Evolutionary conservation across 2,329 filamentous ascomycete species (phyloP).

Genomic region (Microthyrium microscopicum): DNA sequence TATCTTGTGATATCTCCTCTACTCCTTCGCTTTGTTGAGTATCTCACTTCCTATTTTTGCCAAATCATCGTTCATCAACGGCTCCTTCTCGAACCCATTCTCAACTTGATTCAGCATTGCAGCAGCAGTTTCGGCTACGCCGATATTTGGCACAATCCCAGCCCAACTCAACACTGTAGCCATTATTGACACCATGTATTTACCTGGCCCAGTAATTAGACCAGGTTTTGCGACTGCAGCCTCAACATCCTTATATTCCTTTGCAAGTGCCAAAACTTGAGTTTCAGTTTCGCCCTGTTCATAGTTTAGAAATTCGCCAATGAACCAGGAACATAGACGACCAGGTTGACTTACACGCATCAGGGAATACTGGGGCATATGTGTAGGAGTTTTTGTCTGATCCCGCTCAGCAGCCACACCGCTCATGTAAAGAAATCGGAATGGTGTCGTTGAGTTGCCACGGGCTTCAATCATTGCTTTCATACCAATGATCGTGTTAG

Average conservation of each 20-base stretch:
- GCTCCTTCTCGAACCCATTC: constrained; percentile 31
- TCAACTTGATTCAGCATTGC: constrained; percentile 29
- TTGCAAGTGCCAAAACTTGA: constrained; percentile 25
- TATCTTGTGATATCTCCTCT: no score
- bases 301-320: neutral
- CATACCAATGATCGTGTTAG: constrained; percentile 20
- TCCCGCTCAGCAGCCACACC: constrained; percentile 29
- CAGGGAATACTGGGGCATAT: constrained; percentile 24
- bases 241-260: constrained; percentile 24
- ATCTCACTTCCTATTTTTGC: constrained; percentile 2
- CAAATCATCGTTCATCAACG: constrained; percentile 25
- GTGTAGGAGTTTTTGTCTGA: constrained; percentile 24
- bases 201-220: constrained; percentile 21
- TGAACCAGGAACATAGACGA: neutral
- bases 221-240: constrained; percentile 27
- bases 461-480: constrained; percentile 20
- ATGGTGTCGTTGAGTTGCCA: constrained; percentile 15
- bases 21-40: no score
- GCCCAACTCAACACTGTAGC: constrained; percentile 12
- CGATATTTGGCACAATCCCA: constrained; percentile 18
- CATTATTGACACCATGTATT: constrained; percentile 11
- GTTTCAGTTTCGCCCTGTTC: constrained; percentile 31
- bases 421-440: constrained; percentile 35
- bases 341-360: constrained; percentile 28
- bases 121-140: constrained; percentile 23